A percentile compares a stretch with the other conserved stretches of the same genome.
Conservation (phyloP, 805 yeast species). For the Saturnispora diversa region DNA sequence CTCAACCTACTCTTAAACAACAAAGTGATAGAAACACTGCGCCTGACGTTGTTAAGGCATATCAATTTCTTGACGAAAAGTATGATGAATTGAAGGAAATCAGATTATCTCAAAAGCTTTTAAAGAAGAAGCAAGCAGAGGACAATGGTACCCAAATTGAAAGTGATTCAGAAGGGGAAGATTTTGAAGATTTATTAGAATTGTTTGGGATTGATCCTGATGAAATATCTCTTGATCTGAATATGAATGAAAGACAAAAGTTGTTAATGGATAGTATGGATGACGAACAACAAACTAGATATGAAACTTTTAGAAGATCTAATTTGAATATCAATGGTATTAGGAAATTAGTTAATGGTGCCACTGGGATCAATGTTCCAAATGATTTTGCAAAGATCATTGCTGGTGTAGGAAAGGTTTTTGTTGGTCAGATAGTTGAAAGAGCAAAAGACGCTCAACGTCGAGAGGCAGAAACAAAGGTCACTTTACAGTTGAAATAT, state of each 20-base stretch:
- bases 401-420: constrained; percentile 81
- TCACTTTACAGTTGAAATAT: constrained; percentile 33
- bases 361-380: constrained; percentile 71
- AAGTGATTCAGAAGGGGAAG: constrained; percentile 21
- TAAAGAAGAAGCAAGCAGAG: constrained; percentile 23
- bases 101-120: constrained; percentile 19
- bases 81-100: constrained; percentile 19
- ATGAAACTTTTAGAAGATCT: constrained; percentile 80
- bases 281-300: constrained; percentile 76
- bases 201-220: constrained; percentile 27
- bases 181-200: constrained; percentile 27
- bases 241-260: constrained; percentile 50
- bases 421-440: constrained; percentile 85
- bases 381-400: constrained; percentile 72
- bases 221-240: constrained; percentile 28
- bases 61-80: constrained; percentile 21
- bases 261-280: constrained; percentile 65
- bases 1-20: not conserved
- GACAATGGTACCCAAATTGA: constrained; percentile 25
- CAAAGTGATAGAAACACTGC: constrained; percentile 12
- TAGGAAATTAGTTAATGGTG: constrained; percentile 69
- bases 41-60: constrained; percentile 22
- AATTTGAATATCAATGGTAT: constrained; percentile 66
- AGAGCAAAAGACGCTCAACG: constrained; percentile 67
- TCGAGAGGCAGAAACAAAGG: constrained; percentile 39